These are phyloP conservation scores for Vitis rupestris DNA, from an alignment of 164 flowering plant species.

Conservation along the genomic window DNA sequence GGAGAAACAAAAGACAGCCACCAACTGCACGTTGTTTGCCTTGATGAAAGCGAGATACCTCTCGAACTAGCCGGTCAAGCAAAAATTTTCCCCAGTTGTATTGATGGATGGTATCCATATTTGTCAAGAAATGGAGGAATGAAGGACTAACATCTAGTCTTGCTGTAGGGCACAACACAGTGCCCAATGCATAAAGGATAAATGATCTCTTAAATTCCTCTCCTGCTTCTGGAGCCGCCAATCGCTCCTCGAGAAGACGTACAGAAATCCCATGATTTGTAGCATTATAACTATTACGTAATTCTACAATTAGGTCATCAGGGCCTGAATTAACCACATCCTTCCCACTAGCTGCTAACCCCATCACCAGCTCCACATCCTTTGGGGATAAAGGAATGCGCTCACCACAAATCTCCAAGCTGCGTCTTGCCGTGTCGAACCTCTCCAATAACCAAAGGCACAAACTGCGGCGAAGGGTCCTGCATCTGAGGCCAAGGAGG, in stretches of 20 bases:
- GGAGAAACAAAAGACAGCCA: constrained; percentile 50
- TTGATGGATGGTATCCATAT: constrained; percentile 39
- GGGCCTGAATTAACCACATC: constrained; percentile 49
- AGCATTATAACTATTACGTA: constrained; percentile 38
- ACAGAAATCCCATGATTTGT: constrained; percentile 46
- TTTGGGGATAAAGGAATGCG: constrained; percentile 32
- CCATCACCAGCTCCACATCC: constrained; percentile 47
- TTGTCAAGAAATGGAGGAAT: constrained; percentile 42
- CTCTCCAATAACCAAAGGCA: constrained; percentile 48
- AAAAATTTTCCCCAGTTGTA: constrained; percentile 47
- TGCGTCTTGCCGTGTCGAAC: constrained; percentile 33
- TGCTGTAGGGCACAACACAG: constrained; percentile 43
- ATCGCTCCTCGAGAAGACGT: constrained; percentile 33
- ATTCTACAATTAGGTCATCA: constrained; percentile 31
- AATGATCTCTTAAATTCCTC: constrained; percentile 47
- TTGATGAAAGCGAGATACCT: constrained; percentile 43
- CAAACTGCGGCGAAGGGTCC: constrained; percentile 44
- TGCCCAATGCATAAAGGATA: constrained; percentile 44
- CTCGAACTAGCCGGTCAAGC: constrained; percentile 43
- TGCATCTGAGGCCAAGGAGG: constrained; percentile 38
- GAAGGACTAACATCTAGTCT: constrained; percentile 48
- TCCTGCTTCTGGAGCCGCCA: constrained; percentile 41
- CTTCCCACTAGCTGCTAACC: constrained; percentile 40
- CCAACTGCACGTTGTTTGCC: constrained; percentile 50
- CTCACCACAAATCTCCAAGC: constrained; percentile 44